These are phyloP conservation scores for Chrysanthemum lavandulifolium DNA, from an alignment of 129 eudicot genomes.

Conservation along the genomic window DNA sequence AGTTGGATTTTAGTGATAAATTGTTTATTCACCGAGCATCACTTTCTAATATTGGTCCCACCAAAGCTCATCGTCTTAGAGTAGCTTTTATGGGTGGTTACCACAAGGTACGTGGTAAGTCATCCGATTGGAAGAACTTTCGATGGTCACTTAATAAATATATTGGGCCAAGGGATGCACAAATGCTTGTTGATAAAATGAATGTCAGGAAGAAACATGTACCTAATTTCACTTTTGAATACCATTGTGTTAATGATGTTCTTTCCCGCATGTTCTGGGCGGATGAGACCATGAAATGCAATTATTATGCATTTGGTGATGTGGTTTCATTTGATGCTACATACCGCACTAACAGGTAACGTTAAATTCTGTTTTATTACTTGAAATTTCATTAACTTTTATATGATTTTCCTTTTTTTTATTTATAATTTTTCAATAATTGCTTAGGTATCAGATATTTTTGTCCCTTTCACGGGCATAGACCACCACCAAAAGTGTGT, in stretches of 20 bases:
- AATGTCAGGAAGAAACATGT: neutral
- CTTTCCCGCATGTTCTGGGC: neutral
- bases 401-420: neutral
- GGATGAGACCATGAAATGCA: neutral
- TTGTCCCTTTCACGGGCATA: neutral
- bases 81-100: neutral
- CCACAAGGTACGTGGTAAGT: neutral
- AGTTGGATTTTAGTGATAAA: neutral
- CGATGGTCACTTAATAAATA: neutral
- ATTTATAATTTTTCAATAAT: neutral
- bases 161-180: neutral
- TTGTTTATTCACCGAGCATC: neutral
- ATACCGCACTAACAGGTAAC: neutral
- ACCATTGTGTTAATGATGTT: neutral
- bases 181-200: neutral
- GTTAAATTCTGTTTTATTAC: neutral
- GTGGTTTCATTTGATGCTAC: neutral
- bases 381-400: neutral
- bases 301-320: neutral
- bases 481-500: neutral
- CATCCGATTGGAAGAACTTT: neutral
- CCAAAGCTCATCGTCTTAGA: neutral
- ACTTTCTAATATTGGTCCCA: neutral
- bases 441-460: neutral
- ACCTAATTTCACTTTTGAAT: neutral